phyloP scores from a whole-genome alignment of 2,329 filamentous ascomycete species.

The Arthroderma sp. region DNA sequence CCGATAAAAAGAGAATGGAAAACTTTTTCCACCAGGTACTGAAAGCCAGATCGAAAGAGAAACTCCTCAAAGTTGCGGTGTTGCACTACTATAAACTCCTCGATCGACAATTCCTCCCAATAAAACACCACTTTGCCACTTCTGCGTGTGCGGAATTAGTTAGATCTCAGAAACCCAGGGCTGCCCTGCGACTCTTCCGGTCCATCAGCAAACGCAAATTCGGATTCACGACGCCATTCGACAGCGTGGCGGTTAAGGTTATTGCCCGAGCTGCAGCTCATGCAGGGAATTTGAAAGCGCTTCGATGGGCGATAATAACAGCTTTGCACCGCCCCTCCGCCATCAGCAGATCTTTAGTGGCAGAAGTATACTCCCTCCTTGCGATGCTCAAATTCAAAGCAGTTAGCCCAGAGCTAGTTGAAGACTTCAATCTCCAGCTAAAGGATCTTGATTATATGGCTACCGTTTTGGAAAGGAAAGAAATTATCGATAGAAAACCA shows the following conservation, averaged over 20 bases:
- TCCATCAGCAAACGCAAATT: conserved; percentile 26
- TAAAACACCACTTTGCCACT: conserved; percentile 25
- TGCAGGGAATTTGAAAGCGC: conserved; percentile 19
- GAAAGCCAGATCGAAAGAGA: conserved; percentile 13
- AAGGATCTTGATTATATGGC: conserved; percentile 6
- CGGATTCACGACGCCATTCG: conserved; percentile 20
- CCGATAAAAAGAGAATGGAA: conserved; percentile 16
- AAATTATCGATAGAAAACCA: background rate
- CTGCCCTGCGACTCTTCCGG: conserved; percentile 22
- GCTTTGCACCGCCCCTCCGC: conserved; percentile 22
- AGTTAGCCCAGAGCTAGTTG: background rate
- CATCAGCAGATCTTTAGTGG: conserved; percentile 19
- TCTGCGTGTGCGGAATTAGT: conserved; percentile 20
- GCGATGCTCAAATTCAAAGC: background rate
- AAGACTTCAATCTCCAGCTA: background rate
- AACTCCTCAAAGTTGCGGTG: conserved; percentile 23
- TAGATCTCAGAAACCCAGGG: conserved; percentile 12
- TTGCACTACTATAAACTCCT: conserved; percentile 28
- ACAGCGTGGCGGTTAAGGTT: conserved; percentile 26
- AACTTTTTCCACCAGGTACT: conserved; percentile 25
- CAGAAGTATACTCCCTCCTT: conserved; percentile 19
- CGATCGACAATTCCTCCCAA: conserved; percentile 17
- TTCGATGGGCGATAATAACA: conserved; percentile 29
- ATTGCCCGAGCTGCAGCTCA: conserved; percentile 23
- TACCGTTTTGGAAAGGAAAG: background rate